Percentiles rank a stretch among this genome's conserved stretches.
phyloP scores from a whole-genome alignment of 495 filamentous ascomycete species.

The Endocarpon pusillum region DNA sequence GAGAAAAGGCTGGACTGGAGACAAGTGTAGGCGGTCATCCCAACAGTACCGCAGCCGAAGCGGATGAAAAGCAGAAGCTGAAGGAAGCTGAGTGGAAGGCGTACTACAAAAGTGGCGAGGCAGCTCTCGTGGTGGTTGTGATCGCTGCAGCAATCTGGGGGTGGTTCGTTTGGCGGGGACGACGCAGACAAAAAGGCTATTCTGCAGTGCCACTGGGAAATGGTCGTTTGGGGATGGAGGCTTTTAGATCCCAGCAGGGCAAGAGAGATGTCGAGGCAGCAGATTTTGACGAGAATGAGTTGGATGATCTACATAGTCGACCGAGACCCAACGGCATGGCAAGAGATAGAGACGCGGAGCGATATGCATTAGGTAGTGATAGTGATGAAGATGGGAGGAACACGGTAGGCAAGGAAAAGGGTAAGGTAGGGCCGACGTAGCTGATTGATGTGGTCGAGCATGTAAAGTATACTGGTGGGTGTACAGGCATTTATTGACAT shows the following conservation, averaged over 20 bases:
- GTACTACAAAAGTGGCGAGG: conserved; percentile 81
- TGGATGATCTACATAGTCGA: conserved; percentile 48
- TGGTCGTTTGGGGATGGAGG: conserved; percentile 23
- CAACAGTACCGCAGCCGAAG: conserved; percentile 55
- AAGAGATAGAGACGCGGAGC: too few relatives aligned
- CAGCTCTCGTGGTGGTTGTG: conserved; percentile 71
- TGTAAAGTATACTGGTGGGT: too few relatives aligned
- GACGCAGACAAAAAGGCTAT: conserved; percentile 35
- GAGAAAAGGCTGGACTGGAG: conserved; percentile 62
- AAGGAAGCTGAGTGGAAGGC: conserved; percentile 81
- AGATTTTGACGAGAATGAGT: conserved; percentile 79
- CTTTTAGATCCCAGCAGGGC: conserved; percentile 30
- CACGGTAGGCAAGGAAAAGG: conserved; percentile 1
- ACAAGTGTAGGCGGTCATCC: conserved; percentile 80
- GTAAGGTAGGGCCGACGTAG: too few relatives aligned
- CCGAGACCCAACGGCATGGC: neutral
- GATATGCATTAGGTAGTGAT: conserved; percentile 26
- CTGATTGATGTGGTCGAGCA: neutral
- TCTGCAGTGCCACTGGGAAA: conserved; percentile 22
- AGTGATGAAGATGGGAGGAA: conserved; percentile 23
- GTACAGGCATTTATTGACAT: too few relatives aligned
- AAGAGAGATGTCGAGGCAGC: conserved; percentile 55
- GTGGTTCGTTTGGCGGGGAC: conserved; percentile 68
- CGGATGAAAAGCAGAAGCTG: conserved; percentile 58
- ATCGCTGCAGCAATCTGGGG: conserved; percentile 66